Base-by-base conservation (phyloP, 1,284 basidiomycete genomes). In the Wallemia hederae region DNA sequence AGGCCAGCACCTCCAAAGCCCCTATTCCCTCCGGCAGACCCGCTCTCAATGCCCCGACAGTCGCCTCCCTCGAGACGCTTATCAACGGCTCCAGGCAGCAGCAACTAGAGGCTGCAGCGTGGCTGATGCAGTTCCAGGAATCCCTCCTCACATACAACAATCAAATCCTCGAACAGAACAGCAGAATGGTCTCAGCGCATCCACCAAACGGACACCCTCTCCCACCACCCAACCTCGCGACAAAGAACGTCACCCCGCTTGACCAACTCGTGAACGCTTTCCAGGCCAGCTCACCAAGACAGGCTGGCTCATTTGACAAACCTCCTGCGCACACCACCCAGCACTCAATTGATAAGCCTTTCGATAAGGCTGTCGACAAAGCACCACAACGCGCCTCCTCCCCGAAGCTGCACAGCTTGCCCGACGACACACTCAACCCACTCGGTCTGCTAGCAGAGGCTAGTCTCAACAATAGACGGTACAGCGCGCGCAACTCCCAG, bases 361-460 rank as follows among this genome's bases (percentile, higher is more conserved):
- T 65, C 64, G 58, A 61, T 62, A 27, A n/a, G 55, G 63, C 29
- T 66, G 57, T 57, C 60, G 57, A 60, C 49, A 34, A 65, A 60
- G 61, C 31, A 62, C 62, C 27, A 62, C 63, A 68, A 59, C 78
- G 33, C 22, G 70, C 67, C 19, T 62, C 74, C 69, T 65, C 87
- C 77, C 61, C 88, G 76, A 83, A 89, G 66, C 74, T 94, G 5
- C 87, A 91, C 65, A 86, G 81, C 0, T 73, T 96, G 2, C 90
- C 90, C 0, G 89, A 94, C 70, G 91, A 92, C 66, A 76, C 83
- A 0, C 73, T 94, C 24, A 92, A 91, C 62, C 90, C 90, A 1
- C 74, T 94, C 7, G 90, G 90, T 3, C 74, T 96, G 0, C 75
- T 94, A 17, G 90, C 87, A 0, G 89, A 94, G 70, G 86, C 89